Evolutionary conservation across 108 stramenopile species (phyloP), one percentile per base, ranked within the genome.

Genomic region (Nannochloropsis granulata): DNA sequence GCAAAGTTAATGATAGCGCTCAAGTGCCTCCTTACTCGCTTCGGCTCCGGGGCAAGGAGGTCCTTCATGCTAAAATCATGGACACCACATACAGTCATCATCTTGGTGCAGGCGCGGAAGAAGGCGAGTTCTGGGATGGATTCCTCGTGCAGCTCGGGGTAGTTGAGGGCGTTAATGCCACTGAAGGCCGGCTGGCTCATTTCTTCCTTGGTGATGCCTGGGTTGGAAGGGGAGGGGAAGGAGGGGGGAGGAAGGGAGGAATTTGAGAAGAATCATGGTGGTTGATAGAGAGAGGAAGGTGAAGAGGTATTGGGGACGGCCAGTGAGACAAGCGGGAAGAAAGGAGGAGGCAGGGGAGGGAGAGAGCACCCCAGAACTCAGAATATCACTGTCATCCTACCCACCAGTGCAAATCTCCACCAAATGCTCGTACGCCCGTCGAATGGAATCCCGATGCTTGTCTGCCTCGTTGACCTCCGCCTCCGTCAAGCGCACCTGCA

Each of bases 1-100:
- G 93, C 90, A 88, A 98, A 94, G 90, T 99, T 99, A 83, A 97
- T 95, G 34, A 93, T 90, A 13, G 96, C 98, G 46, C 93, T 94
- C 43, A 99, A 90, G 83, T 97, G 96, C 23, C 91, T 83, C 12
- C 92, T 91, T n/a, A 97, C 89, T 24, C 97, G 90, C 82, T 93
- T 93, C 23, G 87, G 14, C 21, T 81, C 87, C 0, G 97, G 97
- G 44, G 83, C 45, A 26, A 92, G 84, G 45, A 98, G 82, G 84
- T 99, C 98, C 82, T 93, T 92, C 84, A 94, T 92, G 9, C 93
- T 91, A 90, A 98, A 99, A 83, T 97, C 94, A 79, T 91, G 71
- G 34, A 96, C 90, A 8, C 95, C 96, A 46, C 94, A 95, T 12
- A 92, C 91, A 12, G 85, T 84, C 93, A 99, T 94, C 84, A 94